Evolutionary conservation across 345 rosid genomes (phyloP).

Genomic region (Eucalyptus viminalis): DNA sequence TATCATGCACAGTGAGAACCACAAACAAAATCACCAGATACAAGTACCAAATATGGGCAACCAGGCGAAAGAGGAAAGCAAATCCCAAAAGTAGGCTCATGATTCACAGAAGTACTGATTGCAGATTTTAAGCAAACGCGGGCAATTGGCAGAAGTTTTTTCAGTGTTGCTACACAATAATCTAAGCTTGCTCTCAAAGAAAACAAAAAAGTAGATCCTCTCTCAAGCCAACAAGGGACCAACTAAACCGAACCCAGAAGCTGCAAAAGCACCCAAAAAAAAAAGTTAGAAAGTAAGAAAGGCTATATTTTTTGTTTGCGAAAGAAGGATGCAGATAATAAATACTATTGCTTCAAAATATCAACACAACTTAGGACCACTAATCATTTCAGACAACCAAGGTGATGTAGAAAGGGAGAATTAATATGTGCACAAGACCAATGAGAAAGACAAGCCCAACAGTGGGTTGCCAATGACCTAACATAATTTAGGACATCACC

Average conservation of each 20-base stretch:
- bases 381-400: neutral
- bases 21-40: neutral
- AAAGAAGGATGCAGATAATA: neutral
- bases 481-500: neutral
- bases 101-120: neutral
- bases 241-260: neutral
- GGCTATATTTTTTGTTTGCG: neutral
- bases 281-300: neutral
- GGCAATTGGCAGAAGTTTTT: neutral
- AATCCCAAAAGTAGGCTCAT: neutral
- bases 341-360: neutral
- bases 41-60: neutral
- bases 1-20: neutral
- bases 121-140: neutral
- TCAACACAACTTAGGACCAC: neutral
- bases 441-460: neutral
- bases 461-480: neutral
- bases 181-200: neutral
- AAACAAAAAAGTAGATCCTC: neutral
- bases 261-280: neutral
- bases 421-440: neutral
- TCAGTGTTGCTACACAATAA: neutral
- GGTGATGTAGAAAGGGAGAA: neutral
- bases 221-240: neutral
- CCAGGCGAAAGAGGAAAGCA: neutral